Evolutionary conservation across 2,329 filamentous ascomycete genomes (phyloP).

Genomic region (Aspergillus pseudonomiae): DNA sequence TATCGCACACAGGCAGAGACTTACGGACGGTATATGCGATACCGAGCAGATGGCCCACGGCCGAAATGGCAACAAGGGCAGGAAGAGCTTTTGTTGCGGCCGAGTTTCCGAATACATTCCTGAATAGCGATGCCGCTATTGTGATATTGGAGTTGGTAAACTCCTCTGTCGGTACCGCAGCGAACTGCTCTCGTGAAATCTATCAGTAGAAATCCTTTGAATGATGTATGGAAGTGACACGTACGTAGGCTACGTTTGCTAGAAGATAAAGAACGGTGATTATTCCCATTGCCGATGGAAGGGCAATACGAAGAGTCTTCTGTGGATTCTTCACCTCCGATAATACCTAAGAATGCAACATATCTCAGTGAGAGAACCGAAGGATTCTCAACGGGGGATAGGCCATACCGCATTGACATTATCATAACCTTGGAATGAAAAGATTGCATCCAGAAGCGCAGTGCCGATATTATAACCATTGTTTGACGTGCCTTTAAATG

Average conservation of each 20-base stretch:
- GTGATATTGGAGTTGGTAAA: conserved; percentile 54
- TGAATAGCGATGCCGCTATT: conserved; percentile 57
- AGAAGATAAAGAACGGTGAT: conserved; percentile 56
- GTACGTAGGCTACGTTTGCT: conserved; percentile 56
- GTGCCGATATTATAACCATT: conserved; percentile 27
- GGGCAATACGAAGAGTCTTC: conserved; percentile 57
- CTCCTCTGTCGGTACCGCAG: conserved; percentile 56
- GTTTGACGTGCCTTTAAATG: conserved; percentile 23
- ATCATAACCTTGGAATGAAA: conserved; percentile 51
- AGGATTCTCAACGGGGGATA: conserved; percentile 1
- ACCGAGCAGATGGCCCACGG: conserved; percentile 27
- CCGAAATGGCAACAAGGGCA: conserved; percentile 26
- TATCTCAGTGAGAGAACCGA: not conserved
- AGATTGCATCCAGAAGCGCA: conserved; percentile 36
- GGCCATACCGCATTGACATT: conserved; percentile 19
- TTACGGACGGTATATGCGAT: conserved; percentile 27
- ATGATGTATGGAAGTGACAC: not conserved
- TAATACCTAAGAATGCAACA: conserved; percentile 41
- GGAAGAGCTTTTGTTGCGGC: conserved; percentile 23
- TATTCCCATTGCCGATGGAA: conserved; percentile 54
- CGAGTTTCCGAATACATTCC: conserved; percentile 41
- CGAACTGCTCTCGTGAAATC: conserved; percentile 35
- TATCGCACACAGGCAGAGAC: not conserved
- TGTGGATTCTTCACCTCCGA: conserved; percentile 58
- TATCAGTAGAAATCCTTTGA: not conserved